phyloP scores from a whole-genome alignment of 2,329 filamentous ascomycete species.

The Venturia oleaginea region DNA sequence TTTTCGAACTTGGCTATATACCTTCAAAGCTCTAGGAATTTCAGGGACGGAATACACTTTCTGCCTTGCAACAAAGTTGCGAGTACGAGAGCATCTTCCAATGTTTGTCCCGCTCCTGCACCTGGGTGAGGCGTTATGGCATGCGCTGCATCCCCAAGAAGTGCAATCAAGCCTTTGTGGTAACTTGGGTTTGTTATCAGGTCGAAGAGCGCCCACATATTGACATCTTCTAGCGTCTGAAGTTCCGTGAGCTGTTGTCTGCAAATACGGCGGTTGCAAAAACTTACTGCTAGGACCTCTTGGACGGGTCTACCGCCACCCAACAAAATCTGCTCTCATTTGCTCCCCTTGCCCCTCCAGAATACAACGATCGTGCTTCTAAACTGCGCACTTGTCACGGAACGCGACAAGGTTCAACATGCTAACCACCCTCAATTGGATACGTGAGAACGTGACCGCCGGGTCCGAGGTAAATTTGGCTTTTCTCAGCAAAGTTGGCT shows the following conservation, averaged over 20 bases:
- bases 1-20: not conserved
- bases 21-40: not conserved
- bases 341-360: constrained; percentile 16
- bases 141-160: constrained; percentile 24
- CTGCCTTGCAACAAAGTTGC: not conserved
- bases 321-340: constrained; percentile 17
- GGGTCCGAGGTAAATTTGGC: not conserved
- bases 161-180: constrained; percentile 9
- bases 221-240: constrained; percentile 26
- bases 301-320: not conserved
- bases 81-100: constrained; percentile 22
- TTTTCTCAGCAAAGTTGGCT: not conserved
- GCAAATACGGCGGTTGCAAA: constrained; percentile 10
- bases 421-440: not conserved
- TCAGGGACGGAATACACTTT: not conserved
- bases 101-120: constrained; percentile 23
- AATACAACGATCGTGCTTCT: constrained; percentile 15
- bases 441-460: not conserved
- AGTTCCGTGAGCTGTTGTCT: constrained; percentile 17
- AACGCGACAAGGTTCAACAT: constrained; percentile 12
- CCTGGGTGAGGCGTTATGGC: constrained; percentile 22
- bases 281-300: constrained; percentile 19
- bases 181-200: not conserved
- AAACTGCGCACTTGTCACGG: constrained; percentile 14
- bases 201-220: constrained; percentile 19